Base-by-base conservation (phyloP, 108 stramenopile species). In the Cyclotella choctawhatcheeana region DNA sequence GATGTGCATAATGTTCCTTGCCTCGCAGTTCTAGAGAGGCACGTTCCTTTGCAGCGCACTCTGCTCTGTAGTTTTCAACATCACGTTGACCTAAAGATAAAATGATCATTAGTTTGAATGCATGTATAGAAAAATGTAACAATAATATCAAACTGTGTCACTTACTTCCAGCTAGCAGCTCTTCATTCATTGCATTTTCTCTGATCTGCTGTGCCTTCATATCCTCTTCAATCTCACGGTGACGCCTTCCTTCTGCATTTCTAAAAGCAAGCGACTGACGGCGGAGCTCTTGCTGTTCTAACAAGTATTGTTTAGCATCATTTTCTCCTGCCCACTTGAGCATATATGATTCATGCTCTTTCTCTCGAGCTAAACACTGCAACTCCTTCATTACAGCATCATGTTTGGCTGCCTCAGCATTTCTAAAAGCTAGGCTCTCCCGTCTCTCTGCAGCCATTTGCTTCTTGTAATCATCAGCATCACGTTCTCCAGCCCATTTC, bases 271-370 rank as follows among this genome's bases (percentile, higher is more conserved):
- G 69, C 10, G 89, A 90, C 61, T 89, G 62, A 24, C 91, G 82
- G 6, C 91, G 80, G 44, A 89, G 84, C 65, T 91, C 79, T 60
- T 82, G 84, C 27, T 81, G 31, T 26, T 89, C 71, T 20, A 52
- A 45, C 8, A 88, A 48, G 59, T 95, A 92, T 29, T 52, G 80
- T 58, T 89, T 87, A 3, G 78, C 88, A 64, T 95, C 94, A 58
- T 88, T 74, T 44, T 92, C 87, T 2, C 77, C 94, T 10, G 88
- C 87, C 85, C 90, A 92, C 50, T 92, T 92, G 48, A 91, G 64
- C 81, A 88, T 82, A 64, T 67, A 89, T 1, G 86, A 86, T 74
- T 95, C 91, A 31, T 88, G 77, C 77, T 92, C 94, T 52, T 87
- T 82, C 54, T 92, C 90, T 53, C 71, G 67, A 10, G 82, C 79